These are phyloP conservation scores for Sporothrix protearum DNA, from an alignment of 2,329 filamentous ascomycete species.

Conservation along the genomic window DNA sequence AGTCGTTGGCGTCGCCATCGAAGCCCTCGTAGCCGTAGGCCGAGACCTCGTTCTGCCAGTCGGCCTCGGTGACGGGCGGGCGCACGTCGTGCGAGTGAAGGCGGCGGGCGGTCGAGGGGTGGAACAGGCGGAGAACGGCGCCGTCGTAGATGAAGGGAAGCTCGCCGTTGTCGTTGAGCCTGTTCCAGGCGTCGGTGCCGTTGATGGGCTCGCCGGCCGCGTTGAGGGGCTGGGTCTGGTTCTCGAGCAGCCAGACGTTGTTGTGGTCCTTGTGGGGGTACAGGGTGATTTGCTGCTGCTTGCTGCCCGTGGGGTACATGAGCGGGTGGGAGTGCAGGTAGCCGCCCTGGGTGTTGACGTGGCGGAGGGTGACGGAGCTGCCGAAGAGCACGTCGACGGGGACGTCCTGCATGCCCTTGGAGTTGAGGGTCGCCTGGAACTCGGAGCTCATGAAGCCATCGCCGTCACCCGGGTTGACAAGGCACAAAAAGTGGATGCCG, in stretches of 20 bases:
- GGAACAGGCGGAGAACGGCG: conserved; percentile 76
- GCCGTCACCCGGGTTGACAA: conserved; percentile 91
- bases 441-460: conserved; percentile 99
- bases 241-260: conserved; percentile 91
- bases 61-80: conserved; percentile 76
- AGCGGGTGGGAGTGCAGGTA: conserved; percentile 95
- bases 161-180: conserved; percentile 49
- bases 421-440: conserved; percentile 96
- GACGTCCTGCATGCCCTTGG: conserved; percentile 92
- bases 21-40: conserved; percentile 98
- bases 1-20: conserved; percentile 91
- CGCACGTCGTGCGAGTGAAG: conserved; percentile 96
- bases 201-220: conserved; percentile 71
- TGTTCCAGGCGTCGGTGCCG: conserved; percentile 82
- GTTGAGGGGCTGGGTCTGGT: conserved; percentile 86
- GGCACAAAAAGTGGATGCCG: conserved; percentile 88
- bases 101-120: conserved; percentile 76
- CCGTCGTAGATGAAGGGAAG: conserved; percentile 72
- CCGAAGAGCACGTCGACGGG: conserved; percentile 88
- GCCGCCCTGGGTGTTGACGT: conserved; percentile 95
- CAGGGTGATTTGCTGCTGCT: conserved; percentile 97
- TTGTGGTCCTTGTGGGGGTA: conserved; percentile 99
- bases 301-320: conserved; percentile 97
- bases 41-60: conserved; percentile 95
- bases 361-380: conserved; percentile 79